phyloP scores from a whole-genome alignment of 164 flowering plant genomes.

The Chimonanthus praecox region DNA sequence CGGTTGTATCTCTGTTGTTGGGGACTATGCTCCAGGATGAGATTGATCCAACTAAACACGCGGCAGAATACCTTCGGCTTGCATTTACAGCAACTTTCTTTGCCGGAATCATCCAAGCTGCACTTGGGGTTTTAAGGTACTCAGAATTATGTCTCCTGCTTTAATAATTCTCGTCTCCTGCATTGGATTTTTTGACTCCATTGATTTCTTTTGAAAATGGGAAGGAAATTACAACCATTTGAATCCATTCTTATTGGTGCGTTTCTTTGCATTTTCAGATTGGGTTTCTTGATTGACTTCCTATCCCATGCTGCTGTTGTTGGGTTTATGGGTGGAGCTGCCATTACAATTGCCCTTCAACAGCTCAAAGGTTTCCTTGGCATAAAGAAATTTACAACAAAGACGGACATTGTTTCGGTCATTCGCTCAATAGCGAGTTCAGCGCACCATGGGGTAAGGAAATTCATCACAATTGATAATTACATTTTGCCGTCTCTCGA shows the following conservation, averaged over 20 bases:
- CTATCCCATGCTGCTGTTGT: conserved; percentile 74
- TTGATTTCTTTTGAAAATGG: background rate
- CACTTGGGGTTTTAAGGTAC: conserved; percentile 75
- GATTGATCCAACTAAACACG: conserved; percentile 54
- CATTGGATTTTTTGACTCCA: background rate
- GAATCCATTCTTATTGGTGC: background rate
- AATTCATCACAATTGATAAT: too few relatives aligned
- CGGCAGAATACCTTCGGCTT: conserved; percentile 63
- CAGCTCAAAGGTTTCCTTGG: conserved; percentile 86
- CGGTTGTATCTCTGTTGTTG: conserved; percentile 76
- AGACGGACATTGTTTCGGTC: conserved; percentile 63
- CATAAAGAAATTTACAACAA: conserved; percentile 46
- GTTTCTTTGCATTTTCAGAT: conserved; percentile 31
- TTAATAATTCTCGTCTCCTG: too few relatives aligned
- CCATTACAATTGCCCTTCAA: conserved; percentile 49
- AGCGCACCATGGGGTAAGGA: conserved; percentile 36
- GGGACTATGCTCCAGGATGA: conserved; percentile 77
- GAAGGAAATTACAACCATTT: background rate
- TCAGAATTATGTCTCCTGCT: background rate
- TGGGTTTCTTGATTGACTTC: conserved; percentile 86
- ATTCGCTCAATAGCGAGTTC: conserved; percentile 22
- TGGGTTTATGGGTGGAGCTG: conserved; percentile 92
- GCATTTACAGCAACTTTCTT: conserved; percentile 81
- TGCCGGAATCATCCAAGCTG: conserved; percentile 83
- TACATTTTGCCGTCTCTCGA: background rate